These are phyloP conservation scores for Acarospora socialis DNA, from an alignment of 2,329 filamentous ascomycete genomes.

Conservation along the genomic window DNA sequence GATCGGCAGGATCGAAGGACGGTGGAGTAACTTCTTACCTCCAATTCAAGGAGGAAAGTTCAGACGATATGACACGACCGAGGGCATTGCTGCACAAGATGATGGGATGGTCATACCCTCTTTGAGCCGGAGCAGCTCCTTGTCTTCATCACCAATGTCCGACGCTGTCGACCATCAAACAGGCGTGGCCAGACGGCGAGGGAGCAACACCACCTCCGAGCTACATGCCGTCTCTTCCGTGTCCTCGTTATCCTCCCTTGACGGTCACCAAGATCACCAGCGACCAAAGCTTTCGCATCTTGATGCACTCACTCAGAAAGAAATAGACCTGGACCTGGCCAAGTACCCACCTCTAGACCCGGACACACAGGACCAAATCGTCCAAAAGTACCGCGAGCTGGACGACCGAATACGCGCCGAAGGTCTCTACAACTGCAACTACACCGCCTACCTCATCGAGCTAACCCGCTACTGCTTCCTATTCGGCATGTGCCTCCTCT, in stretches of 20 bases:
- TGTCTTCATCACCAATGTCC: constrained; percentile 43
- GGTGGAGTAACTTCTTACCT: constrained; percentile 77
- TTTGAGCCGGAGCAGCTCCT: constrained; percentile 42
- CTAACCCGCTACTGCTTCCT: constrained; percentile 55
- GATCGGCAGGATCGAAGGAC: constrained; percentile 66
- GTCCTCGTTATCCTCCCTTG: constrained; percentile 44
- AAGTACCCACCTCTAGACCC: constrained; percentile 70
- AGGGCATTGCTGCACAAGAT: constrained; percentile 22
- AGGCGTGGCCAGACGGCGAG: constrained; percentile 23
- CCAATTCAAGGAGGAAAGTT: constrained; percentile 84
- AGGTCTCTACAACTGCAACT: constrained; percentile 74
- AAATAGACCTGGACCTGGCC: constrained; percentile 59
- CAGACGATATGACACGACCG: constrained; percentile 36
- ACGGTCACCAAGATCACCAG: constrained; percentile 28
- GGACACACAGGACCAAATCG: constrained; percentile 59
- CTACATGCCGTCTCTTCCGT: constrained; percentile 19
- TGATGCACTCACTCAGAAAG: constrained; percentile 57
- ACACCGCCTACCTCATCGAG: constrained; percentile 65
- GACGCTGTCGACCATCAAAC: constrained; percentile 34
- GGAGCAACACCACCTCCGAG: constrained; percentile 19
- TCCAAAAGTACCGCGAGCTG: constrained; percentile 67
- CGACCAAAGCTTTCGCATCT: constrained; percentile 45
- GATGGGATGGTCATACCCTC: constrained; percentile 22
- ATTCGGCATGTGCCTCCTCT: constrained; percentile 46
- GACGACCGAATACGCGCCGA: constrained; percentile 56